A percentile compares a stretch with the other conserved stretches of the same genome.
Conservation (phyloP, 2,329 filamentous ascomycete species). For the Hymenoscyphus scutula region DNA sequence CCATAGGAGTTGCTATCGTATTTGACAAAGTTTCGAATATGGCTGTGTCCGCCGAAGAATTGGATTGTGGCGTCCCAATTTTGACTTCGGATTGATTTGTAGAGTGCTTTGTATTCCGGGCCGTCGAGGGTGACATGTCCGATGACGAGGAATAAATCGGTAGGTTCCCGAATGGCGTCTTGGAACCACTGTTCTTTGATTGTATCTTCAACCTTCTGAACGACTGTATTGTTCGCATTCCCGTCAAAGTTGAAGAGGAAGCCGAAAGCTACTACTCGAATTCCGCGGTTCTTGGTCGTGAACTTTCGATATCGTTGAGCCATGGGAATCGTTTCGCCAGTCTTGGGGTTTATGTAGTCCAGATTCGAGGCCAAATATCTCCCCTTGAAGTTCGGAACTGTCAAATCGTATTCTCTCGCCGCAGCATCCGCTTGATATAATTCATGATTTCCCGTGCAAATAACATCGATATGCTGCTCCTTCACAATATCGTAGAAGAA, state of each 20-base stretch:
- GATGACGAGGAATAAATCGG: conserved; percentile 82
- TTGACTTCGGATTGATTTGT: conserved; percentile 70
- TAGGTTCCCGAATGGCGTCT: conserved; percentile 75
- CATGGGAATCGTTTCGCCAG: conserved; percentile 69
- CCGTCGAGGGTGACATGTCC: conserved; percentile 85
- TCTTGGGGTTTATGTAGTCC: conserved; percentile 75
- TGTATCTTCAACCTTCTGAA: conserved; percentile 75
- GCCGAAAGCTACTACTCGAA: conserved; percentile 83
- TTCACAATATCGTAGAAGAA: conserved; percentile 87
- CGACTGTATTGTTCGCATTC: conserved; percentile 87
- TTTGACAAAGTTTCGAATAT: conserved; percentile 79
- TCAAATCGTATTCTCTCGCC: conserved; percentile 72
- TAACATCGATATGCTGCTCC: conserved; percentile 77
- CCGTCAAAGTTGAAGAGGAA: conserved; percentile 93
- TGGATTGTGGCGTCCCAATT: conserved; percentile 83
- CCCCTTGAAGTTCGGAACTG: conserved; percentile 77
- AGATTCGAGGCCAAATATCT: conserved; percentile 90
- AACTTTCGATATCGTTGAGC: conserved; percentile 85
- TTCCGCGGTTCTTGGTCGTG: conserved; percentile 82
- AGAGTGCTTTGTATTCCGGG: conserved; percentile 74
- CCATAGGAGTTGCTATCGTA: conserved; percentile 79
- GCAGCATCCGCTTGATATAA: conserved; percentile 81
- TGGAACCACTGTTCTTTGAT: conserved; percentile 88
- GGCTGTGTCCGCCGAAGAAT: conserved; percentile 87
- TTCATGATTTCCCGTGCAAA: conserved; percentile 92